Percentiles rank a stretch among this genome's conserved stretches.
These are phyloP conservation scores for Neofusicoccum parvum DNA, from an alignment of 2,329 filamentous ascomycete genomes.

Conservation along the genomic window DNA sequence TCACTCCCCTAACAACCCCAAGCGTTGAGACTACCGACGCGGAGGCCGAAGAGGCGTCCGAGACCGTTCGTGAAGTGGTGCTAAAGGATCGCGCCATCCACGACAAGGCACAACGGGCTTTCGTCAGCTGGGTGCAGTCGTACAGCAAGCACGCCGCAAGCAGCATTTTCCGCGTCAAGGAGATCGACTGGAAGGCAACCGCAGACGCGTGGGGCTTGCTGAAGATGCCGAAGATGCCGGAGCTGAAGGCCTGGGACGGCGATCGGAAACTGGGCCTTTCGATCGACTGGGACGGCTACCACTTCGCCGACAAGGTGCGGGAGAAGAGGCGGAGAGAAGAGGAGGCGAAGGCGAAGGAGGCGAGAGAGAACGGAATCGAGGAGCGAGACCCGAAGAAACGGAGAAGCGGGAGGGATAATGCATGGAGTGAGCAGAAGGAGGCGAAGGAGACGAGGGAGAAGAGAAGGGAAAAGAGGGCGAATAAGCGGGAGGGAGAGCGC, in stretches of 20 bases:
- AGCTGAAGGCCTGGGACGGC: constrained; percentile 57
- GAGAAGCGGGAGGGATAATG: constrained; percentile 31
- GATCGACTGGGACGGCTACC: constrained; percentile 43
- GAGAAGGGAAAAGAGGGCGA: constrained; percentile 37
- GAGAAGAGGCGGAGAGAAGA: constrained; percentile 47
- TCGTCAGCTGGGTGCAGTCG: constrained; percentile 89
- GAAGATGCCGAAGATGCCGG: constrained; percentile 90
- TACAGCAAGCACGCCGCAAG: constrained; percentile 90
- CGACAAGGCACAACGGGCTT: constrained; percentile 87
- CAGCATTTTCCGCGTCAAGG: constrained; percentile 82
- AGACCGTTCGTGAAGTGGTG: constrained; percentile 63
- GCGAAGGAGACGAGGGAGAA: constrained; percentile 34
- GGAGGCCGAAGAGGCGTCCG: constrained; percentile 61
- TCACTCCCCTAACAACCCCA: constrained; percentile 63
- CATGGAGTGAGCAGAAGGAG: constrained; percentile 43
- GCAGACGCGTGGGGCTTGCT: constrained; percentile 84
- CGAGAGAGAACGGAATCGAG: background rate
- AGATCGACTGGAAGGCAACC: constrained; percentile 83
- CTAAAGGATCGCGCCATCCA: constrained; percentile 67
- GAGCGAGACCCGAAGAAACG: constrained; percentile 22
- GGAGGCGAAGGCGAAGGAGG: constrained; percentile 32
- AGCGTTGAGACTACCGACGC: constrained; percentile 59
- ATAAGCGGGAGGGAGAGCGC: constrained; percentile 22
- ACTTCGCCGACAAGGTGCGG: constrained; percentile 49
- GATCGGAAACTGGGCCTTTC: constrained; percentile 45